These are phyloP conservation scores for Nakazawaea molendinolei DNA, from an alignment of 805 yeast genomes.

Conservation along the genomic window DNA sequence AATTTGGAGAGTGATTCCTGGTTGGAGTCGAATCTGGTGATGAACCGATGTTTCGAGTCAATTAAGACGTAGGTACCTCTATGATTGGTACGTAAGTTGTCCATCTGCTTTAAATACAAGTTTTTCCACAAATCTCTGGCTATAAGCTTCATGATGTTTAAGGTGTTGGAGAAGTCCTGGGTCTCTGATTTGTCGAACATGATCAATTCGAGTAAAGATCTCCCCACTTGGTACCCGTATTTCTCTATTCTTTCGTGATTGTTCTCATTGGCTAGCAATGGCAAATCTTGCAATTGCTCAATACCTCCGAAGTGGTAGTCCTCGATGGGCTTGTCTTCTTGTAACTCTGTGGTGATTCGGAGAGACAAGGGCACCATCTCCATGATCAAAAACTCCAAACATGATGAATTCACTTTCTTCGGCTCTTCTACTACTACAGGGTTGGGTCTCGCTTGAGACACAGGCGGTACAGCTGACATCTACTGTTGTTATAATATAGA, in stretches of 20 bases:
- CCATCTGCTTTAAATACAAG: slow-evolving; percentile 80
- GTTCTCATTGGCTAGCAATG: slow-evolving; percentile 35
- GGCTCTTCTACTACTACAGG: slow-evolving; percentile 1
- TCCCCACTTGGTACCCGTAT: slow-evolving; percentile 53
- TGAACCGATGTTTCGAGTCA: slow-evolving; percentile 29
- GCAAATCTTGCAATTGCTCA: slow-evolving; percentile 28
- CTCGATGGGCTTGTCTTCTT: slow-evolving; percentile 13
- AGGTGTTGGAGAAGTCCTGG: slow-evolving; percentile 46
- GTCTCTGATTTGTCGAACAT: slow-evolving; percentile 20
- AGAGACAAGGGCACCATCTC: slow-evolving; percentile 73
- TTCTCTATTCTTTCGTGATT: slow-evolving; percentile 55
- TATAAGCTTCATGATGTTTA: slow-evolving; percentile 85
- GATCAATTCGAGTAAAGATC: slow-evolving; percentile 21
- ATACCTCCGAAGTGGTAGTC: slow-evolving; percentile 32
- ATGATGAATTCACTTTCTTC: slow-evolving; percentile 45
- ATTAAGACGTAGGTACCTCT: slow-evolving; percentile 76
- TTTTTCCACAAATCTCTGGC: slow-evolving; percentile 89
- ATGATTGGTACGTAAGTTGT: slow-evolving; percentile 87
- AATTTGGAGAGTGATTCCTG: slow-evolving; percentile 2
- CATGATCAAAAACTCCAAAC: slow-evolving; percentile 60
- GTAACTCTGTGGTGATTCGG: slow-evolving; percentile 47
- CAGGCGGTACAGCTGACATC: not conserved
- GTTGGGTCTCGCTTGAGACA: no score
- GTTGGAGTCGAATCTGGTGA: slow-evolving; percentile 5
- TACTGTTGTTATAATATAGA: not conserved